Evolutionary conservation across 1,284 basidiomycete genomes (phyloP), one percentile per base, ranked within the genome.

Genomic region (Ceratobasidium sp.): DNA sequence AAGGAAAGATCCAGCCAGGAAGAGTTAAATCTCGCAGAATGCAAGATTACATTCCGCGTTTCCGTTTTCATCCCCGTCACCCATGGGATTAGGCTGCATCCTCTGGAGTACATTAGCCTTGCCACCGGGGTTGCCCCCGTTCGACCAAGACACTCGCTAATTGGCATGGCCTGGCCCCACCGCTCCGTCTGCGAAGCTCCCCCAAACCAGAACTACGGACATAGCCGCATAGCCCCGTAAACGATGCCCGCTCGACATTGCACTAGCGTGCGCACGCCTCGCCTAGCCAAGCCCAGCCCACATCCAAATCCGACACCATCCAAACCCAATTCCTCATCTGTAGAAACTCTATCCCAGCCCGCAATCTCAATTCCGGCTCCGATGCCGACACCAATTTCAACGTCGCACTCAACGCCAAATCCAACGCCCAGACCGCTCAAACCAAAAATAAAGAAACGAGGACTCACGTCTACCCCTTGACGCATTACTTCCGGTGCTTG

Each of bases 381-480:
- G n/a, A n/a, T n/a, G n/a, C n/a, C n/a, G n/a, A n/a, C n/a, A n/a
- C n/a, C n/a, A n/a, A n/a, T n/a, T n/a, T n/a, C n/a, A n/a, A n/a
- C n/a, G n/a, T n/a, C n/a, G n/a, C n/a, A n/a, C n/a, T n/a, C n/a
- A n/a, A n/a, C n/a, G n/a, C n/a, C n/a, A n/a, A n/a, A n/a, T n/a
- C n/a, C n/a, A 44, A 44, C 18, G 43, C 43, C 43, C 43, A 44
- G 43, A n/a, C n/a, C n/a, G 43, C 23, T 18, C 30, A 14, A 16
- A 38, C 5, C 13, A 5, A 3, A 57, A n/a, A 6, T 2, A 32
- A 9, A 57, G 54, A 57, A 32, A 35, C 6, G 38, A 63, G 35
- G 3, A 66, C 63, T 66, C 63, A 66, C 63, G 63, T 28, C 47
- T 52, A 3, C 21, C 30, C 54, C 38, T 57, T n/a, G 54, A 38